phyloP scores from a whole-genome alignment of 2,329 filamentous ascomycete genomes.

The Pseudonectria foliicola region DNA sequence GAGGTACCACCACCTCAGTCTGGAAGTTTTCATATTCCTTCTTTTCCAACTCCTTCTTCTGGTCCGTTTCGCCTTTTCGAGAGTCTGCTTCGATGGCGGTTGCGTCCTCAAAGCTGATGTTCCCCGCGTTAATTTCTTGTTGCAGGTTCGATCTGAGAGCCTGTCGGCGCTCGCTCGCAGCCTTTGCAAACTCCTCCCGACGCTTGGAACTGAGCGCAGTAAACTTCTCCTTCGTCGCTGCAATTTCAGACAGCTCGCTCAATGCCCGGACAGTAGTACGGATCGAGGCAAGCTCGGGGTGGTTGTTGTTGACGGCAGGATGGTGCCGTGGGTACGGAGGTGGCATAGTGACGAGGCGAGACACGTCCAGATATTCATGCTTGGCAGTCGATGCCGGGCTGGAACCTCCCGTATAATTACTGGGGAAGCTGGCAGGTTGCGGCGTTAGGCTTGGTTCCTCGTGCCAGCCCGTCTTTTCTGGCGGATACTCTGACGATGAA shows the following conservation, averaged over 20 bases:
- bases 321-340: conserved; percentile 92
- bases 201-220: conserved; percentile 49
- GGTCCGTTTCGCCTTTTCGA: conserved; percentile 59
- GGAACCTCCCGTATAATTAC: conserved; percentile 29
- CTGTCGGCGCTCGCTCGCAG: conserved; percentile 47
- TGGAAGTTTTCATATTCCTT: conserved; percentile 81
- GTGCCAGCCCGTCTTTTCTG: conserved; percentile 51
- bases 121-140: conserved; percentile 67
- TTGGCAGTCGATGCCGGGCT: conserved; percentile 40
- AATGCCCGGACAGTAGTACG: conserved; percentile 67
- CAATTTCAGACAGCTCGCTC: conserved; percentile 66
- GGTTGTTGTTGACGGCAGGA: conserved; percentile 91
- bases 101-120: conserved; percentile 75
- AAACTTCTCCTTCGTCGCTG: conserved; percentile 59
- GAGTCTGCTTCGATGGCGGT: conserved; percentile 74
- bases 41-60: conserved; percentile 67
- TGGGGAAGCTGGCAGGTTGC: conserved; percentile 35
- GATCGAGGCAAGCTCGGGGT: conserved; percentile 77
- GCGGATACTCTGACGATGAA: conserved; percentile 43
- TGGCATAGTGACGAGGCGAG: conserved; percentile 83
- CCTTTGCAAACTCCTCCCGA: conserved; percentile 46
- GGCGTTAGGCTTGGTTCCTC: conserved; percentile 37
- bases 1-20: conserved; percentile 69
- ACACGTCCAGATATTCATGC: conserved; percentile 68
- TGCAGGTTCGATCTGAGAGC: conserved; percentile 70